Evolutionary conservation across 176 grass and related monocot genomes (phyloP).

Genomic region (Eragrostis nindensis): DNA sequence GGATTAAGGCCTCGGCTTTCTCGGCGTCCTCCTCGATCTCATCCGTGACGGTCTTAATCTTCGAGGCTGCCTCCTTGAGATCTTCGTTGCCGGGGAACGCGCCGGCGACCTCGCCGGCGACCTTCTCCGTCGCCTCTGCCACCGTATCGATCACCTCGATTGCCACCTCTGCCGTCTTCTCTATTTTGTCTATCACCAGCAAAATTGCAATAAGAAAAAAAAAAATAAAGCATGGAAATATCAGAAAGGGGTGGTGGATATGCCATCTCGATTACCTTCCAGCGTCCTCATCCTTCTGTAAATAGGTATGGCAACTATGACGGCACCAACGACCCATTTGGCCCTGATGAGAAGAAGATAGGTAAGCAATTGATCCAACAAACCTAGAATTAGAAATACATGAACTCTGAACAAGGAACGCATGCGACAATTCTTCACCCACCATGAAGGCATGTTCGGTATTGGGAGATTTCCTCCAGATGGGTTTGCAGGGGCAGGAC

Average conservation of each 20-base stretch:
- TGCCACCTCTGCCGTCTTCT: slow-evolving; percentile 55
- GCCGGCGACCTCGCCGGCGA: slow-evolving; percentile 51
- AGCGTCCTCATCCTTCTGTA: slow-evolving; percentile 54
- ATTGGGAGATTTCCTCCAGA: slow-evolving; percentile 48
- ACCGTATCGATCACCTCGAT: slow-evolving; percentile 60
- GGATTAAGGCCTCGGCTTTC: slow-evolving; percentile 53
- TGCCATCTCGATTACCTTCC: slow-evolving; percentile 38
- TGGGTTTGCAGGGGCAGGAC: slow-evolving; percentile 15
- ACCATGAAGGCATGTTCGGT: slow-evolving; percentile 58
- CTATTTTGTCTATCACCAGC: slow-evolving; percentile 38
- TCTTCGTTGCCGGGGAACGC: slow-evolving; percentile 50
- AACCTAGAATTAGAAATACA: neutral
- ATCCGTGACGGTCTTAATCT: slow-evolving; percentile 54
- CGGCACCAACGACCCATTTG: slow-evolving; percentile 45
- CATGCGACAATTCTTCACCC: neutral
- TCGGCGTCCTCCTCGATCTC: slow-evolving; percentile 57
- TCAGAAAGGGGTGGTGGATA: neutral
- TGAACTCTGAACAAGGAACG: neutral
- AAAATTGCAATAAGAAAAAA: neutral
- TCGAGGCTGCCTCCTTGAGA: slow-evolving; percentile 49
- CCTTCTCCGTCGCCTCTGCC: slow-evolving; percentile 63
- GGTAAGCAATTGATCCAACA: neutral
- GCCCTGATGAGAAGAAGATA: slow-evolving; percentile 33
- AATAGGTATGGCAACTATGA: slow-evolving; percentile 54
- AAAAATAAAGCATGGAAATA: neutral